Evolutionary conservation across 2,329 filamentous ascomycete species (phyloP).

Genomic region (Penicillium brasilianum): DNA sequence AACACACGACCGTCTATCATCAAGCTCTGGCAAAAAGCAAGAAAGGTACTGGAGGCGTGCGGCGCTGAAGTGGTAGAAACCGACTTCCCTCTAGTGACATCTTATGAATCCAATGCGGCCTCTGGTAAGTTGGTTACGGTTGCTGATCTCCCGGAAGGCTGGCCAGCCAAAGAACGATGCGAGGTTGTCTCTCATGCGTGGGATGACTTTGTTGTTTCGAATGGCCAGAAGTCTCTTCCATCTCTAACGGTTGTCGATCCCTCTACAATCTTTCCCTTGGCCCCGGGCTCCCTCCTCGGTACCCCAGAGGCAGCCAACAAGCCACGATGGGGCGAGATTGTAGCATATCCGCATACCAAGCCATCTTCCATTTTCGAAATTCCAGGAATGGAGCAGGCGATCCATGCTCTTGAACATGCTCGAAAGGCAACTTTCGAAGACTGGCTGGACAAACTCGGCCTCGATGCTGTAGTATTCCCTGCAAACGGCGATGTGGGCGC

Average conservation of each 20-base stretch:
- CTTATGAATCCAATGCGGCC: conserved; percentile 43
- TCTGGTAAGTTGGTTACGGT: conserved; percentile 46
- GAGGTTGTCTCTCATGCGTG: conserved; percentile 58
- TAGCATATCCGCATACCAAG: conserved; percentile 33
- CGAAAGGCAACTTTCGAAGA: conserved; percentile 58
- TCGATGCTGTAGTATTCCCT: conserved; percentile 58
- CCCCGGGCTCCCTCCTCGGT: conserved; percentile 32
- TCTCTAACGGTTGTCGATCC: conserved; percentile 50
- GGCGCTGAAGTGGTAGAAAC: conserved; percentile 42
- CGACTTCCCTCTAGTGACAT: conserved; percentile 40
- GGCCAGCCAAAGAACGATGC: conserved; percentile 55
- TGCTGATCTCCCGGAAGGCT: conserved; percentile 49
- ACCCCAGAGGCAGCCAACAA: conserved; percentile 32
- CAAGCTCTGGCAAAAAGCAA: conserved; percentile 41
- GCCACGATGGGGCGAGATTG: conserved; percentile 35
- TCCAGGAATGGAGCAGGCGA: conserved; percentile 47
- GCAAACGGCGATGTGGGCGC: conserved; percentile 57
- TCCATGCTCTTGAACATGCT: conserved; percentile 55
- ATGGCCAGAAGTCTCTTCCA: conserved; percentile 47
- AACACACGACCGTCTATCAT: conserved; percentile 47
- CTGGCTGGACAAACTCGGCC: conserved; percentile 52
- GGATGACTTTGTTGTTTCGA: conserved; percentile 56
- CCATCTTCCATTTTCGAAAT: conserved; percentile 49
- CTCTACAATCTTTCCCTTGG: conserved; percentile 44
- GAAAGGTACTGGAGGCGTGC: conserved; percentile 33